Evolutionary conservation across 192 early-diverging fungal genomes (phyloP), one percentile per base, ranked within the genome.

Genomic region (Dissophora ornata): DNA sequence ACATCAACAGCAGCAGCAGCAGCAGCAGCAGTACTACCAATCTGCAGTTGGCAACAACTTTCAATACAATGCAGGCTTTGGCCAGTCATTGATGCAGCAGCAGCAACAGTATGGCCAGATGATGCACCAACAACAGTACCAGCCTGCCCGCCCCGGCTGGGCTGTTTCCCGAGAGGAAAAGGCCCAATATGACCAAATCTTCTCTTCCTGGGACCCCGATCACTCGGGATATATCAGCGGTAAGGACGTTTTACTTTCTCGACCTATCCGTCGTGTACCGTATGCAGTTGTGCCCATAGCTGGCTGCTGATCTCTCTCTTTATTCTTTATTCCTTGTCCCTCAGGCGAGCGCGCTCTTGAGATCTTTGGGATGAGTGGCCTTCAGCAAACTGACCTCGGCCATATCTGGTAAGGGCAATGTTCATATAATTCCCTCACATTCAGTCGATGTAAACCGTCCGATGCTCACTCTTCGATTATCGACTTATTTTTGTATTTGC

Each of bases 361-460:
- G 47, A 91, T 95, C 48, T 92, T 95, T 77, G 79, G 82, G 5
- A 89, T 91, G 62, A 88, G 90, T 36, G 90, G 91, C 0, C 70
- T 95, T 16, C 83, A 86, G n/a, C 83, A 85, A 61, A 82, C 81
- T 18, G 86, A 91, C 64, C 81, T 95, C 5, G 87, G 82, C 24
- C 90, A 93, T 49, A 92, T 95, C 50, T 95, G 93, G 93, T 89
- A 67, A 4, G 59, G 36, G 38, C 21, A 50, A 22, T 30, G 11
- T 41, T 1, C 2, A 18, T 2, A 10, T 1, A 18, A 18, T 41
- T 10, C 40, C 18, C 40, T 2, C 40, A 41, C 11, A 15, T 41
- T 41, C 18, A 18, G 12, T 10, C 40, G 12, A 41, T 41, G 40
- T 1, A 10, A 41, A 41, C 18, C 7, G 13, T 21, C 29, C 18